phyloP scores from a whole-genome alignment of 2,329 filamentous ascomycete genomes.

The Neocucurbitaria cava region DNA sequence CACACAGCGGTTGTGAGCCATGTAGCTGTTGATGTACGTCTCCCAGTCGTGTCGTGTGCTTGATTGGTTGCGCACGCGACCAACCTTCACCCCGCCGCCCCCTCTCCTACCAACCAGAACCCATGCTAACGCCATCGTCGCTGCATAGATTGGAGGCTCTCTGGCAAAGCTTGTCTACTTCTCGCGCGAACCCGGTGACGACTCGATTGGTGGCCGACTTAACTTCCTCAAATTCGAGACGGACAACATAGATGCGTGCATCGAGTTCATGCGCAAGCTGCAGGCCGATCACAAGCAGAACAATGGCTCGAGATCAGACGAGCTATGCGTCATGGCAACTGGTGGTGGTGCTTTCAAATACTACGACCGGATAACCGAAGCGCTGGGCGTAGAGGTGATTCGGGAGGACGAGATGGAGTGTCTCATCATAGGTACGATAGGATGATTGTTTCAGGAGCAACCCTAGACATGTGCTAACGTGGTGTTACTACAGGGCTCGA shows the following conservation, averaged over 20 bases:
- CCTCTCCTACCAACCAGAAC: neutral
- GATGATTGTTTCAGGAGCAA: neutral
- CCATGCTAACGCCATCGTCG: constrained; percentile 25
- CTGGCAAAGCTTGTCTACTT: constrained; percentile 98
- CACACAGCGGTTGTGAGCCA: constrained; percentile 96
- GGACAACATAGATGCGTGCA: constrained; percentile 89
- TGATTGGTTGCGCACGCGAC: constrained; percentile 22
- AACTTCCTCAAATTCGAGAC: constrained; percentile 98
- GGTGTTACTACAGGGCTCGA: constrained; percentile 73
- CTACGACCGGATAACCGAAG: constrained; percentile 87
- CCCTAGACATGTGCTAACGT: neutral
- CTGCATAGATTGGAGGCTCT: constrained; percentile 84
- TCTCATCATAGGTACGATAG: constrained; percentile 80
- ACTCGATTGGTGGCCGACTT: constrained; percentile 82
- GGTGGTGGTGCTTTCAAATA: constrained; percentile 97
- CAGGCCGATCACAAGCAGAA: constrained; percentile 80
- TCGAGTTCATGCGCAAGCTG: constrained; percentile 87
- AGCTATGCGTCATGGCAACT: constrained; percentile 92
- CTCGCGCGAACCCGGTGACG: constrained; percentile 81
- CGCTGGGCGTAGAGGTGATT: constrained; percentile 84
- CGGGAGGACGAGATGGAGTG: constrained; percentile 99
- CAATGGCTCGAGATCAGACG: constrained; percentile 74
- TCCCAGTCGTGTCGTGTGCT: constrained; percentile 17
- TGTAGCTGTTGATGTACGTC: constrained; percentile 89
- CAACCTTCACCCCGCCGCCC: neutral